Evolutionary conservation across 2,329 filamentous ascomycete genomes (phyloP), one percentile per base, ranked within the genome.

Genomic region (Clarireedia hainanense): DNA sequence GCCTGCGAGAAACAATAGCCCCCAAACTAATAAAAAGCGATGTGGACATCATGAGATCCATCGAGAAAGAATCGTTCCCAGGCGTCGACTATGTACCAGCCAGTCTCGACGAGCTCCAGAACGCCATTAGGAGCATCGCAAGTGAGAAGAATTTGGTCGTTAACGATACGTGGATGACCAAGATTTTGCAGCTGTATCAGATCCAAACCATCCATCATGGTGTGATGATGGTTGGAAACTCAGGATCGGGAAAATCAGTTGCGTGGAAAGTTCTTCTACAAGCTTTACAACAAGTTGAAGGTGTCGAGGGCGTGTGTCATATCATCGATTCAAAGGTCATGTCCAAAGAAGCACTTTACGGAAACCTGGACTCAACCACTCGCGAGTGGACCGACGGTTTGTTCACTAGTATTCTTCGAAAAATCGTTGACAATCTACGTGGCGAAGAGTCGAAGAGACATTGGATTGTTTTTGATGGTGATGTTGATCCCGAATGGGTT

Each of bases 191-290:
- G 71, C 81, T 99, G 2, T 97, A 96, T 70, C 94, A 99, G 71
- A 99, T 99, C 60, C 94, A 97, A 72, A 88, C 86, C 62, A 91
- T 99, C 57, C 94, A 99, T 68, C 94, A 99, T 65, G 94, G 94
- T 86, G 94, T 99, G 27, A 99, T 99, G 95, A 97, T 99, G 94
- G 94, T 99, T 9, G 94, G 94, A 60, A 91, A 89, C 68, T 96
- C 95, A 30, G 94, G 95, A n/a, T 88, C 92, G 47, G 95, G 95
- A 69, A 99, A 99, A 74, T 96, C 94, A 42, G 85, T 88, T 1
- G 89, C 94, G 5, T 99, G 95, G 94, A 91, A 89, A 67, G 84
- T 95, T 43, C 78, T 99, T 51, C 80, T 99, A 20, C 88, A 95
- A 66, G 94, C 95, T 15, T 75, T 99, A 57, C 92, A 97, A 66